Evolutionary conservation across 331 rosid genomes (phyloP).

Genomic region (Telfairia occidentalis): DNA sequence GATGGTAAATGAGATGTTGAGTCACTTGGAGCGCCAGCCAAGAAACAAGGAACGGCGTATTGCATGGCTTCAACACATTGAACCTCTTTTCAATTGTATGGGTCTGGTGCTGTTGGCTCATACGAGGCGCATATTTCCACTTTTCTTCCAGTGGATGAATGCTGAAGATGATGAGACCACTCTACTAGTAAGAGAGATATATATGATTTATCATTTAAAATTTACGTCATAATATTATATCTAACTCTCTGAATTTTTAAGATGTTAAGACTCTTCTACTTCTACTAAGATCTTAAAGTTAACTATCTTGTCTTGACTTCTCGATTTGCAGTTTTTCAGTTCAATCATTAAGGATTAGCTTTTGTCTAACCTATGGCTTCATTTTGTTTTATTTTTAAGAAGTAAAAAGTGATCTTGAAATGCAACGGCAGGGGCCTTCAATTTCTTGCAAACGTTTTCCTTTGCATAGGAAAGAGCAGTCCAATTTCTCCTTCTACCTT

Average conservation of each 20-base stretch:
- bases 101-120: constrained; percentile 75
- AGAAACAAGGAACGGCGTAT: constrained; percentile 78
- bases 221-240: neutral
- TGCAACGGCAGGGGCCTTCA: neutral
- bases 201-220: neutral
- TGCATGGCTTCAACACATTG: constrained; percentile 66
- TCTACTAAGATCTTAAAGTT: neutral
- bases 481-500: neutral
- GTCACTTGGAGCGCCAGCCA: constrained; percentile 94
- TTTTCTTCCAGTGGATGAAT: constrained; percentile 84
- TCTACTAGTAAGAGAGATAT: constrained; percentile 54
- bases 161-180: constrained; percentile 80
- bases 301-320: neutral
- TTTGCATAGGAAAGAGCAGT: neutral
- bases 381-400: neutral
- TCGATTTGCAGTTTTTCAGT: neutral
- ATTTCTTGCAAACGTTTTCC: neutral
- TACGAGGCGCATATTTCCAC: constrained; percentile 77
- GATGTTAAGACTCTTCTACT: neutral
- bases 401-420: neutral
- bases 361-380: neutral
- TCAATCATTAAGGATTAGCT: neutral
- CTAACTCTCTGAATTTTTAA: neutral
- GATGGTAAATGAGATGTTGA: constrained; percentile 73
- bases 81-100: constrained; percentile 43